Conservation (phyloP, 2,329 filamentous ascomycete genomes). For the Botrytis galanthina region DNA sequence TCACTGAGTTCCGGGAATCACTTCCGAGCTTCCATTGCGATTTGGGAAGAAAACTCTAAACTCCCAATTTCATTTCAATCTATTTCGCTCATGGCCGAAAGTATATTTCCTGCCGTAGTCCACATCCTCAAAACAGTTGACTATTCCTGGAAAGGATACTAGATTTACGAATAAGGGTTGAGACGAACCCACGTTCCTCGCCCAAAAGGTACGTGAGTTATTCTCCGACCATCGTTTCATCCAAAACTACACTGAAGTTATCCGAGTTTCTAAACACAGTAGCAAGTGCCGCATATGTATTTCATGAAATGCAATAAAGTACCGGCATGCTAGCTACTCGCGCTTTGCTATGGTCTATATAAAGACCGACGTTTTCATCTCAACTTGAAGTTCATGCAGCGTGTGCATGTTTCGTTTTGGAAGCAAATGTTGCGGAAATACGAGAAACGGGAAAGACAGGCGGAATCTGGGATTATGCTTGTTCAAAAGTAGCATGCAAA, state of each 20-base stretch:
- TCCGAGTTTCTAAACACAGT: not conserved
- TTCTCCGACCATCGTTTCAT: conserved; percentile 1
- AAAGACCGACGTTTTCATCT: not conserved
- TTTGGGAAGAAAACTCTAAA: not conserved
- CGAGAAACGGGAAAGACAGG: not conserved
- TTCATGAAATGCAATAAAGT: not conserved
- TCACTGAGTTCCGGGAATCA: not conserved
- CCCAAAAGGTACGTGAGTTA: not conserved
- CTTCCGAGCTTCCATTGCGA: not conserved
- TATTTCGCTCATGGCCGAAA: conserved; percentile 14
- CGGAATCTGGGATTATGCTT: conserved; percentile 4
- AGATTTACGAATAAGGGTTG: not conserved
- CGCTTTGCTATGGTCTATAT: not conserved
- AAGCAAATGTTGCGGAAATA: not conserved
- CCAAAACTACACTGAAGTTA: not conserved
- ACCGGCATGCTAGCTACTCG: not conserved
- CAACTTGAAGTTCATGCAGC: not conserved
- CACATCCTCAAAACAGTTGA: not conserved
- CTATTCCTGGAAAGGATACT: not conserved
- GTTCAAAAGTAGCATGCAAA: not conserved
- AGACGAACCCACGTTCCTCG: conserved; percentile 3
- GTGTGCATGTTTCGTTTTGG: not conserved
- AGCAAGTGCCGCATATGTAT: not conserved
- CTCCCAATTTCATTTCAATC: conserved; percentile 1
- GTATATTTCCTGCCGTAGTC: not conserved